phyloP scores from a whole-genome alignment of 805 yeast genomes.

The Zygotorulaspora chibaensis region DNA sequence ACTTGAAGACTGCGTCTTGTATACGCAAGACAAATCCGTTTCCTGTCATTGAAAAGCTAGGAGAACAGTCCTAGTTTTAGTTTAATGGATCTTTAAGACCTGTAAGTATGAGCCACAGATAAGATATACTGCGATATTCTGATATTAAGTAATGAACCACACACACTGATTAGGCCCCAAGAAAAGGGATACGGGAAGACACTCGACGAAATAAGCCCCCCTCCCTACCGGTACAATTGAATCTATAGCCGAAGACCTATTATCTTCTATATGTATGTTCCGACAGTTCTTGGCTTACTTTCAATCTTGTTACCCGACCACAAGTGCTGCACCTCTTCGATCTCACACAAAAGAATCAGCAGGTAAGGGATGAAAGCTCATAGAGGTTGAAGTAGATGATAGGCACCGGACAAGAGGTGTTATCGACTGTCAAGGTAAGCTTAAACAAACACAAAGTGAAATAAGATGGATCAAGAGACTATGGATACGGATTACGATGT shows the following conservation, averaged over 20 bases:
- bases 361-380: too few species aligned
- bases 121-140: background rate
- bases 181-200: too few species aligned
- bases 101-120: background rate
- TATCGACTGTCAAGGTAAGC: background rate
- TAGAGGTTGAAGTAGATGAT: background rate
- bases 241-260: too few species aligned
- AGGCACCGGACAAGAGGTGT: background rate
- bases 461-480: conserved; percentile 23
- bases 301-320: too few species aligned
- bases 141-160: too few species aligned
- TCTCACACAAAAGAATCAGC: too few species aligned
- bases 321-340: too few species aligned
- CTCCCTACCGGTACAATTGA: too few species aligned
- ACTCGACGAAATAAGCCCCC: too few species aligned
- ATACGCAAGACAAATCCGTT: conserved; percentile 17
- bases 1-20: conserved; percentile 37
- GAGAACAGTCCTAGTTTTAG: background rate
- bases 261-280: too few species aligned
- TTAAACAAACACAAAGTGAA: background rate
- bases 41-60: background rate
- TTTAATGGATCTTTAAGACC: background rate
- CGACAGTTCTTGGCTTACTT: too few species aligned
- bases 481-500: conserved; percentile 98
- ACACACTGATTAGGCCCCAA: too few species aligned